Conservation (phyloP, 495 filamentous ascomycete genomes). For the Peziza echinospora region DNA sequence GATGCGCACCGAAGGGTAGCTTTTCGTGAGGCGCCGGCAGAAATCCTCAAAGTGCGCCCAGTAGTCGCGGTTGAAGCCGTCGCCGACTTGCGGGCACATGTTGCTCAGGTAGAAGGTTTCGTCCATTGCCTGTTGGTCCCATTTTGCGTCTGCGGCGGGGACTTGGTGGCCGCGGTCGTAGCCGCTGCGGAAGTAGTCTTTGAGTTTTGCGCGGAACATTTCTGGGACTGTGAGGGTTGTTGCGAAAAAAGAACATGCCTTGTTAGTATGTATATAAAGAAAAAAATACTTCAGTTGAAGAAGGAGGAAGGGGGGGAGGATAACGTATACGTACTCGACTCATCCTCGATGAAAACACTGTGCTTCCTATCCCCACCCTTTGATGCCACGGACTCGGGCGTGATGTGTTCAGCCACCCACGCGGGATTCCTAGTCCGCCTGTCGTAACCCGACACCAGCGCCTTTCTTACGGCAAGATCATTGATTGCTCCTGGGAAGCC, state of each 20-base stretch:
- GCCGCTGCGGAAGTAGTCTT: conserved; percentile 82
- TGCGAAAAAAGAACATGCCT: neutral
- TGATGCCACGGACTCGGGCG: conserved; percentile 52
- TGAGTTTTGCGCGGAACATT: conserved; percentile 70
- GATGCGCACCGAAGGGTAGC: conserved; percentile 74
- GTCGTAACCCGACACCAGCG: conserved; percentile 71
- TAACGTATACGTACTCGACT: conserved; percentile 1
- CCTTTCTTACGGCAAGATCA: conserved; percentile 52
- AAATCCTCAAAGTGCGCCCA: conserved; percentile 98
- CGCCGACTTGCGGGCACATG: conserved; percentile 95
- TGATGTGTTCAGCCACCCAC: conserved; percentile 98
- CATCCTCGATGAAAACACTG: conserved; percentile 65
- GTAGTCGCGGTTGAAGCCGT: conserved; percentile 96
- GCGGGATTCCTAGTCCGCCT: conserved; percentile 75
- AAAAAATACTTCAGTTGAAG: neutral
- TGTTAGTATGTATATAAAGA: neutral
- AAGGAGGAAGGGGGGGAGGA: neutral
- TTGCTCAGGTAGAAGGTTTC: conserved; percentile 80
- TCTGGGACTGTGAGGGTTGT: conserved; percentile 48
- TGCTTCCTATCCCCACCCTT: conserved; percentile 67
- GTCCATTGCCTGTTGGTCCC: conserved; percentile 83
- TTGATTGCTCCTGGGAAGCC: conserved; percentile 76
- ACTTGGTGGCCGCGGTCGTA: conserved; percentile 96
- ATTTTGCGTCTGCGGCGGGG: conserved; percentile 91
- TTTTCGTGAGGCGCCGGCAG: conserved; percentile 53